phyloP scores from a whole-genome alignment of 208 protist genomes.

The Crithidia acanthocephali region DNA sequence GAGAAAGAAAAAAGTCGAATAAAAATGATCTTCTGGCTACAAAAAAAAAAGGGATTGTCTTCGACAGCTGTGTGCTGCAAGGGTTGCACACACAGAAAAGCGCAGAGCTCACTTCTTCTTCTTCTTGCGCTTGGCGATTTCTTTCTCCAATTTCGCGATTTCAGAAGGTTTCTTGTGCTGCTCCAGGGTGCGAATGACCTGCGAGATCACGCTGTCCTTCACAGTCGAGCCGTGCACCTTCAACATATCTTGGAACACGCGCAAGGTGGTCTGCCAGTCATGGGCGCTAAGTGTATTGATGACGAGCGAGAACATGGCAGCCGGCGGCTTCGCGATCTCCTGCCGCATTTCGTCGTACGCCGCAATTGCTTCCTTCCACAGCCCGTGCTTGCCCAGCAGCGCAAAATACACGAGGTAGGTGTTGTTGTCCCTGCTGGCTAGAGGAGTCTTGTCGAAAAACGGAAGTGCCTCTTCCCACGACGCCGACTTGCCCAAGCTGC shows the following conservation, averaged over 20 bases:
- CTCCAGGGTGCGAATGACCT: constrained; percentile 77
- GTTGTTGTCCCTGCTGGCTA: constrained; percentile 58
- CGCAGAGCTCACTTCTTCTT: constrained; percentile 36
- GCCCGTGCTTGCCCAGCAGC: constrained; percentile 64
- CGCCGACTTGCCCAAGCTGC: constrained; percentile 59
- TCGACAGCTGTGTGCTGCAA: too few relatives aligned
- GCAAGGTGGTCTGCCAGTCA: constrained; percentile 69
- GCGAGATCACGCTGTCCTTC: constrained; percentile 79
- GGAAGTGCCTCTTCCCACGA: constrained; percentile 62
- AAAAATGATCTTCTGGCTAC: too few relatives aligned
- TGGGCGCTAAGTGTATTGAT: constrained; percentile 65
- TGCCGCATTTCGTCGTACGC: constrained; percentile 62
- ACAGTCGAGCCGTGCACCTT: constrained; percentile 67
- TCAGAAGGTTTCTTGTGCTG: constrained; percentile 66
- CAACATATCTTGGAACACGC: constrained; percentile 74
- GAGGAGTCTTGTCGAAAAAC: constrained; percentile 54
- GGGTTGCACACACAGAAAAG: neutral
- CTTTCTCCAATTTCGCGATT: constrained; percentile 72
- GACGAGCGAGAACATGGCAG: constrained; percentile 66
- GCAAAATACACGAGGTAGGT: constrained; percentile 84
- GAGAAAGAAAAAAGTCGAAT: neutral
- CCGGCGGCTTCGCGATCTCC: constrained; percentile 49
- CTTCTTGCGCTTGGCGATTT: constrained; percentile 72
- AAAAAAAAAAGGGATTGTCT: too few relatives aligned
- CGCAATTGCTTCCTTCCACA: constrained; percentile 63